These are phyloP conservation scores for Pseudopithomyces maydicus DNA, from an alignment of 2,329 filamentous ascomycete genomes.

Conservation along the genomic window DNA sequence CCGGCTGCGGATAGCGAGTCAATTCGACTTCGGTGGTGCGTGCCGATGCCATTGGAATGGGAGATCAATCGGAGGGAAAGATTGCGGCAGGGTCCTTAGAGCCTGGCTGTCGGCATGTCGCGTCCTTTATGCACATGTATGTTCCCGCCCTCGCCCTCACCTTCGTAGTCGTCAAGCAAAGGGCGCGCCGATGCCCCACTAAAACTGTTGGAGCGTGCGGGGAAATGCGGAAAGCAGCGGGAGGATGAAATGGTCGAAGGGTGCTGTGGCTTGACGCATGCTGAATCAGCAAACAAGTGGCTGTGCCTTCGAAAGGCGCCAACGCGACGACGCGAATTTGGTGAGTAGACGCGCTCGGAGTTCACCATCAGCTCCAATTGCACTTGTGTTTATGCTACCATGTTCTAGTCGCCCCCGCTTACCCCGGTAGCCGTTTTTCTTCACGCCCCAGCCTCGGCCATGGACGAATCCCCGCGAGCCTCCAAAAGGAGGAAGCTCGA, in stretches of 20 bases:
- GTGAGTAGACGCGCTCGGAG: background rate
- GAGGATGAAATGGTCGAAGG: conserved; percentile 12
- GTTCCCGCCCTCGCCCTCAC: background rate
- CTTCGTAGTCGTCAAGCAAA: conserved; percentile 15
- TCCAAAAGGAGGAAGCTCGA: conserved; percentile 45
- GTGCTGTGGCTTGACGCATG: background rate
- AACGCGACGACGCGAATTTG: background rate
- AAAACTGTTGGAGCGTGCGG: background rate
- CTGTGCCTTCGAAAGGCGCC: conserved; percentile 7
- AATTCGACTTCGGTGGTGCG: conserved; percentile 20
- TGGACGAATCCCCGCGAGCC: conserved; percentile 43
- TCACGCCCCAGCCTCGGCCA: conserved; percentile 9
- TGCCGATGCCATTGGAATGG: conserved; percentile 21
- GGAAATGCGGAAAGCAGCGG: conserved; percentile 7
- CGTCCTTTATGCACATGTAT: background rate
- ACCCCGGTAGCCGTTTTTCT: too few relatives aligned
- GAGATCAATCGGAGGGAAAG: background rate
- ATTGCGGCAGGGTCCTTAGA: background rate
- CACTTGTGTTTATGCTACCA: background rate
- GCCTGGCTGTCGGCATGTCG: background rate
- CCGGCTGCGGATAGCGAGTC: conserved; percentile 15
- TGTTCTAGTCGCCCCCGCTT: background rate
- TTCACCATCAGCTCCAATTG: background rate
- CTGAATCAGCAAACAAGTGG: conserved; percentile 6
- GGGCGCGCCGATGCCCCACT: conserved; percentile 18